Conservation (phyloP, 2,329 filamentous ascomycete species). For the Chrysoporthe deuterocubensis region DNA sequence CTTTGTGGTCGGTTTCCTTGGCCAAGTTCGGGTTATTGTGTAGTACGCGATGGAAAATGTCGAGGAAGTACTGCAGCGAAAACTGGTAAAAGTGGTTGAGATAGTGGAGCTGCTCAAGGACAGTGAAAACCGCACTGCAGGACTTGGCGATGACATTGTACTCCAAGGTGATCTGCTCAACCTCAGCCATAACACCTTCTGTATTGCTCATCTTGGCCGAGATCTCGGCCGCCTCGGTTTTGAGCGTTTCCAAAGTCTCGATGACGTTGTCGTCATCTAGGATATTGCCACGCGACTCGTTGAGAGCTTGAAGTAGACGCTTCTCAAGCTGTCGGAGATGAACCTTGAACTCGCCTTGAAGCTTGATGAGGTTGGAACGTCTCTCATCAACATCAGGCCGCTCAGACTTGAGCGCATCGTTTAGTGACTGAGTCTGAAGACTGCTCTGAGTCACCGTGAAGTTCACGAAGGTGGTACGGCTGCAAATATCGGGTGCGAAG, state of each 20-base stretch:
- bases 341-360: constrained; percentile 99
- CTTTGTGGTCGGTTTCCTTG: constrained; percentile 73
- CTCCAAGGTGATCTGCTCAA: constrained; percentile 92
- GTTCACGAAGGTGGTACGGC: constrained; percentile 97
- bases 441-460: constrained; percentile 99
- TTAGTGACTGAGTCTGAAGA: constrained; percentile 95
- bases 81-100: constrained; percentile 99
- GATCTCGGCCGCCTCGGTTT: constrained; percentile 96
- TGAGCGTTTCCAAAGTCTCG: constrained; percentile 94
- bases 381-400: constrained; percentile 96
- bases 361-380: constrained; percentile 95
- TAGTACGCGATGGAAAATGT: constrained; percentile 94
- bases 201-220: constrained; percentile 95
- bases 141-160: constrained; percentile 93
- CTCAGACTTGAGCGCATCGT: constrained; percentile 96
- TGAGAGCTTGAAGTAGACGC: constrained; percentile 88
- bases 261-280: constrained; percentile 98
- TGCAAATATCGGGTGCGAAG: constrained; percentile 96
- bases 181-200: constrained; percentile 96
- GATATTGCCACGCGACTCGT: constrained; percentile 96
- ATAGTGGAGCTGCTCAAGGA: constrained; percentile 95
- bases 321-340: constrained; percentile 95
- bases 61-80: constrained; percentile 95
- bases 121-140: constrained; percentile 96
- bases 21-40: constrained; percentile 76